phyloP scores from a whole-genome alignment of 2,329 filamentous ascomycete genomes.

The Calonectria leucothoes region DNA sequence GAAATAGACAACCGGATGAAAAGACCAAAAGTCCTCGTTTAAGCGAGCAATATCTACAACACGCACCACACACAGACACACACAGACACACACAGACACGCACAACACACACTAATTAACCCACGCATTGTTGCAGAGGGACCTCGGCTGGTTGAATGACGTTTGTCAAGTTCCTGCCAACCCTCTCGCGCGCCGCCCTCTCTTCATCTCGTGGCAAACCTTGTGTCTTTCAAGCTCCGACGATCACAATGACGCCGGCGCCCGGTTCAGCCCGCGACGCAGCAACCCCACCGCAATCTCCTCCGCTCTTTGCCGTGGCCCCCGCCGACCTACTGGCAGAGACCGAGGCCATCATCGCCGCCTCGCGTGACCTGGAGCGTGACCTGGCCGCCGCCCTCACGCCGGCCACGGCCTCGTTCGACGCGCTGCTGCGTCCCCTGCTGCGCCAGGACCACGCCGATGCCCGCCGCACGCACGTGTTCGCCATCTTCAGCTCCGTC shows the following conservation, averaged over 20 bases:
- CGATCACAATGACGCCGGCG: slow-evolving; percentile 25
- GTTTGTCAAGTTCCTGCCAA: not conserved
- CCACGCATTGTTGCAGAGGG: not conserved
- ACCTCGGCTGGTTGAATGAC: not conserved
- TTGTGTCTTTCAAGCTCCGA: not conserved
- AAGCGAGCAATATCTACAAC: not conserved
- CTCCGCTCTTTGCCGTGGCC: slow-evolving; percentile 32
- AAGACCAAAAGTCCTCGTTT: not conserved
- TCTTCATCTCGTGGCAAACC: not conserved
- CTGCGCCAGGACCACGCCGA: slow-evolving; percentile 36
- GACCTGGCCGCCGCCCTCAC: slow-evolving; percentile 31
- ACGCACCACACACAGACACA: no score
- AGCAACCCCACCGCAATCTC: slow-evolving; percentile 33
- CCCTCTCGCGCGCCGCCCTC: not conserved
- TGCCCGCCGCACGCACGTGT: slow-evolving; percentile 26
- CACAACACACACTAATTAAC: not conserved
- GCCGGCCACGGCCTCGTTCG: slow-evolving; percentile 34
- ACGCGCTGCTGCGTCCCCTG: slow-evolving; percentile 33
- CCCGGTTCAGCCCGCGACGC: not conserved
- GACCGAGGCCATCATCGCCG: slow-evolving; percentile 49
- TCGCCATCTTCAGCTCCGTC: slow-evolving; percentile 41
- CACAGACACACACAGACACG: not conserved
- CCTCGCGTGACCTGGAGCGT: slow-evolving; percentile 35
- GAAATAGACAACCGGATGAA: not conserved
- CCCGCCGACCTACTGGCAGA: slow-evolving; percentile 28